These are phyloP conservation scores for Lepiota venenata DNA, from an alignment of 768 basidiomycete genomes.

Conservation along the genomic window DNA sequence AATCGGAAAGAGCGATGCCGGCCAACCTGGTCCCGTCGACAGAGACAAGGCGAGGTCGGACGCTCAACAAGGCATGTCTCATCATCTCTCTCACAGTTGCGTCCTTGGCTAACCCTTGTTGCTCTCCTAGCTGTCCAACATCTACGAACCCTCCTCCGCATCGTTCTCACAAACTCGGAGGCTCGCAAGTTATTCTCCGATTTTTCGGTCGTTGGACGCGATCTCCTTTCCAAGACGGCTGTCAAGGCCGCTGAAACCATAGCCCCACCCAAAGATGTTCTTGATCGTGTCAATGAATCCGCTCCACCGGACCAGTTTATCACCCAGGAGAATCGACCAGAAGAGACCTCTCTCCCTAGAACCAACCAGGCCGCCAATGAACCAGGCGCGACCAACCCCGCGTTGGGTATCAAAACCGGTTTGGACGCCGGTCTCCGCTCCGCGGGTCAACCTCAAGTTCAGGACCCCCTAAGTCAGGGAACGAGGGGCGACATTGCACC, in stretches of 20 bases:
- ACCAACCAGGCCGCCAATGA: slow-evolving; percentile 29
- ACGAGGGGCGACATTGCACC: slow-evolving; percentile 11
- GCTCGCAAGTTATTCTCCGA: slow-evolving; percentile 86
- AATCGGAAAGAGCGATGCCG: slow-evolving; percentile 23
- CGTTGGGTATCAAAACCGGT: slow-evolving; percentile 10
- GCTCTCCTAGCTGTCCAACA: slow-evolving; percentile 60
- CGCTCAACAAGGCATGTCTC: slow-evolving; percentile 50
- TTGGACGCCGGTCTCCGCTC: no score
- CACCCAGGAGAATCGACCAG: slow-evolving; percentile 35
- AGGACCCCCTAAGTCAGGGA: slow-evolving; percentile 11
- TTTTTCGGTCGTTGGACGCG: slow-evolving; percentile 74
- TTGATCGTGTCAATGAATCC: slow-evolving; percentile 65
- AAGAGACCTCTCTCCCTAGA: slow-evolving; percentile 32
- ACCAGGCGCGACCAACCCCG: slow-evolving; percentile 49
- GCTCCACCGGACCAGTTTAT: slow-evolving; percentile 69
- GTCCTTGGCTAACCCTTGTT: background rate
- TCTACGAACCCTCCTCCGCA: slow-evolving; percentile 81
- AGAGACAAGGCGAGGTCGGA: slow-evolving; percentile 56
- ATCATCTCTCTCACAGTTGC: background rate
- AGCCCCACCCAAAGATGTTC: slow-evolving; percentile 59
- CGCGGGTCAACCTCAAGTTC: background rate
- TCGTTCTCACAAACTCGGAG: slow-evolving; percentile 91
- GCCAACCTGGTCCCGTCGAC: slow-evolving; percentile 40
- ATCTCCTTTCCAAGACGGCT: slow-evolving; percentile 75
- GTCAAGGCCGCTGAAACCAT: slow-evolving; percentile 66